phyloP scores from a whole-genome alignment of 2,329 filamentous ascomycete species.

The Westerdykella sp. region DNA sequence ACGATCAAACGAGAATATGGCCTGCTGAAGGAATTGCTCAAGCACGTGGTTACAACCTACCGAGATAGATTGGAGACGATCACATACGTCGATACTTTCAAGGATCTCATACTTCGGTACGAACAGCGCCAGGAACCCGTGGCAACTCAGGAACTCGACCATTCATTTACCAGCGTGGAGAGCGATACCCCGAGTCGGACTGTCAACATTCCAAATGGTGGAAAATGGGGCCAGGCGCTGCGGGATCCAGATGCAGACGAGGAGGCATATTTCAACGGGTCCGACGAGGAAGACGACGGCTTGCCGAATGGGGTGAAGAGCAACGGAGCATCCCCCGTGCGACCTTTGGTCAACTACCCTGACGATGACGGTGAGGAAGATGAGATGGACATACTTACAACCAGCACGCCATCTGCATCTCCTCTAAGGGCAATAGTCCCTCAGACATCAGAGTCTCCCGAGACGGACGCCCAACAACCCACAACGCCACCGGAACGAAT shows the following conservation, averaged over 20 bases:
- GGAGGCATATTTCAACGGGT: slow-evolving; percentile 89
- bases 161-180: slow-evolving; percentile 66
- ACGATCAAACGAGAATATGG: slow-evolving; percentile 59
- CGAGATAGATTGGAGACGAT: slow-evolving; percentile 69
- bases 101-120: slow-evolving; percentile 66
- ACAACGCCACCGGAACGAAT: slow-evolving; percentile 60
- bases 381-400: slow-evolving; percentile 54
- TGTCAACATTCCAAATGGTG: slow-evolving; percentile 48
- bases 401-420: slow-evolving; percentile 32
- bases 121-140: slow-evolving; percentile 62
- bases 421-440: slow-evolving; percentile 22
- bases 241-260: slow-evolving; percentile 80
- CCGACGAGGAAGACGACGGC: slow-evolving; percentile 73
- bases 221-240: slow-evolving; percentile 60
- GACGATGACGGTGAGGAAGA: slow-evolving; percentile 68
- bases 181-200: slow-evolving; percentile 41
- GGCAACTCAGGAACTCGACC: slow-evolving; percentile 51
- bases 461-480: slow-evolving; percentile 9
- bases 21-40: slow-evolving; percentile 63
- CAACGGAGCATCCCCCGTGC: slow-evolving; percentile 59
- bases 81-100: slow-evolving; percentile 80
- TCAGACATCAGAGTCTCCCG: slow-evolving; percentile 16
- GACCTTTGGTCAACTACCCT: slow-evolving; percentile 80
- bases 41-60: slow-evolving; percentile 78
- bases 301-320: slow-evolving; percentile 29